Evolutionary conservation across 345 rosid species (phyloP), one percentile per base, ranked within the genome.

Genomic region (Heritiera littoralis): DNA sequence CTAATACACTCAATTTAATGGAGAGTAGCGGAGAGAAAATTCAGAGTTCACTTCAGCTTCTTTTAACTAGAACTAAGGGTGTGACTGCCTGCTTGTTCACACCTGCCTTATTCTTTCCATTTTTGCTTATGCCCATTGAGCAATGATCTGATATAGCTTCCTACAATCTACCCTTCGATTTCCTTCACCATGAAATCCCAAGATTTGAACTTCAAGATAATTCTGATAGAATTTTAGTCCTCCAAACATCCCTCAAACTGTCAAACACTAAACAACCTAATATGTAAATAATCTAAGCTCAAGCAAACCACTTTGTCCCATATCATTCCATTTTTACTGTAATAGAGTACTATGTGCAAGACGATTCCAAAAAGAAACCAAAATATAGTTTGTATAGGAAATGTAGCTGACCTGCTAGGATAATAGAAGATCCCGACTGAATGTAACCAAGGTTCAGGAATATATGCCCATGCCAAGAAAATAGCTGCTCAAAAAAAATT

Each of bases 401-500:
- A 35, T 14, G 7, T 38, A 15, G 59, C 86, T 67, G 74, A 89
- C 94, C 88, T 86, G 83, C 90, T 84, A 45, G 98, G 94, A 81
- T 92, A 90, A 89, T 92, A 90, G 83, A 41, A 84, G 82, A 95
- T 89, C 58, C 94, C 92, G 15, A 91, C 78, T 11, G 91, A 82
- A 38, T 86, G 93, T 71, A 95, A 80, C 83, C 93, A 72, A 61
- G 72, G 77, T 78, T 93, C 94, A 77, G 98, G 98, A 78, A 93
- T 91, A 77, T 93, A 95, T 3, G 98, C 98, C 98, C 98, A 92
- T 45, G 85, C 85, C 85, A 93, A 82, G 88, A 95, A 92, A 78
- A 91, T 84, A 74, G 85, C 87, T 83, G 87, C 79, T 55, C 20
- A 40, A 8, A 20, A 3, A 51, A 23, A 17, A n/a, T 10, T 6